A percentile compares a stretch with the other conserved stretches of the same genome.
Evolutionary conservation across 2,329 filamentous ascomycete genomes (phyloP).

Genomic region (Triangularia verruculosa): DNA sequence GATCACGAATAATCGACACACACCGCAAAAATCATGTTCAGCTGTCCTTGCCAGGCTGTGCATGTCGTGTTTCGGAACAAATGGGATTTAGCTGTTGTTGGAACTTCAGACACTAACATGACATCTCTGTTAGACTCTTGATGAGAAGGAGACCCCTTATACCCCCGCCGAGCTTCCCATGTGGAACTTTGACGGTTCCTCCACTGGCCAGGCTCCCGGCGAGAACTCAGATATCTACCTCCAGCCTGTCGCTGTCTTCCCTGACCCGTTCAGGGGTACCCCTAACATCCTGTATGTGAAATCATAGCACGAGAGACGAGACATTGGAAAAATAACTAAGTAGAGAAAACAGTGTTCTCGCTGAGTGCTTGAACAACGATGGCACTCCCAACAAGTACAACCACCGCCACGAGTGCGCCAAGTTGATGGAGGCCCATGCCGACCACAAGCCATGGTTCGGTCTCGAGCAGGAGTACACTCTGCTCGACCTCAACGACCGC

Average conservation of each 20-base stretch:
- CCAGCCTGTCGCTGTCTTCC: constrained; percentile 73
- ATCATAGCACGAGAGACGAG: not conserved
- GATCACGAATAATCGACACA: not conserved
- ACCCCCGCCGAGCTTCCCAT: constrained; percentile 50
- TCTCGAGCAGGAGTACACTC: constrained; percentile 89
- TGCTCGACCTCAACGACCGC: constrained; percentile 79
- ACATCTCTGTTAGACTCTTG: constrained; percentile 43
- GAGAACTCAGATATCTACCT: constrained; percentile 98
- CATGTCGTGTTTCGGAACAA: not conserved
- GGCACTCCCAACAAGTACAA: constrained; percentile 96
- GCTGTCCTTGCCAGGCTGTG: not conserved
- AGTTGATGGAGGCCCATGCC: constrained; percentile 85
- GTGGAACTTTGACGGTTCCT: constrained; percentile 61
- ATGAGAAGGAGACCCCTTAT: constrained; percentile 43
- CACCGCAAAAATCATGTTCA: not conserved
- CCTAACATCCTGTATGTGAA: constrained; percentile 22
- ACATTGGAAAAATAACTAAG: constrained; percentile 4
- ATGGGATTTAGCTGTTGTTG: not conserved
- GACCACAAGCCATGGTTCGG: constrained; percentile 92
- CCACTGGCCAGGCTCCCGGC: constrained; percentile 85
- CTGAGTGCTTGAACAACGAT: constrained; percentile 75
- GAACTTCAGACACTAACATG: constrained; percentile 8
- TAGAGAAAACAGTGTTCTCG: constrained; percentile 66
- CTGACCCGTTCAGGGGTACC: constrained; percentile 66
- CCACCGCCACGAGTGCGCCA: constrained; percentile 86